A percentile compares a stretch with the other conserved stretches of the same genome.
Evolutionary conservation across 176 grass and related monocot species (phyloP).

Genomic region (Cymbopogon citratus): DNA sequence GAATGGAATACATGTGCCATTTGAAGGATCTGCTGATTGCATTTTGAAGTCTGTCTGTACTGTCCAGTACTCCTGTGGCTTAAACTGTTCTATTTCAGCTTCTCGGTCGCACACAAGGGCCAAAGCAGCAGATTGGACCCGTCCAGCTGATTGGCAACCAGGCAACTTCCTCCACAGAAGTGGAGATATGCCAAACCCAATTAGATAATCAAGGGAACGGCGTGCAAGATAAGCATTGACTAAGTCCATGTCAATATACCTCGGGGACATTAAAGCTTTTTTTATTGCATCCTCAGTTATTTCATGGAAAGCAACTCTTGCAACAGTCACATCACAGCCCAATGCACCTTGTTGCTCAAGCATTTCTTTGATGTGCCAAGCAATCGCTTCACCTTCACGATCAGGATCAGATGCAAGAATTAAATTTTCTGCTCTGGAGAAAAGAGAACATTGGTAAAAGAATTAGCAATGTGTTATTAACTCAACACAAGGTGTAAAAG

Average conservation of each 20-base stretch:
- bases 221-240: constrained; percentile 97
- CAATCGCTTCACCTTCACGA: constrained; percentile 97
- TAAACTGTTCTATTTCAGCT: constrained; percentile 79
- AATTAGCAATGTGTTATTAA: constrained; percentile 12
- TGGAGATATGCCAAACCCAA: constrained; percentile 93
- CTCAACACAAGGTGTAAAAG: constrained; percentile 6
- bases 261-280: constrained; percentile 55
- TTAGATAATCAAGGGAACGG: constrained; percentile 90
- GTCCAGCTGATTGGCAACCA: constrained; percentile 88
- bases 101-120: constrained; percentile 89
- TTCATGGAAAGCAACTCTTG: constrained; percentile 96
- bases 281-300: constrained; percentile 78
- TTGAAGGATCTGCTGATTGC: constrained; percentile 34
- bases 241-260: constrained; percentile 84
- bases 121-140: constrained; percentile 93
- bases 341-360: constrained; percentile 81
- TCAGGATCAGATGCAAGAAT: constrained; percentile 99
- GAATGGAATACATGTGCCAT: constrained; percentile 36
- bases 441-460: constrained; percentile 11
- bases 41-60: constrained; percentile 49
- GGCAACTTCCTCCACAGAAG: constrained; percentile 96
- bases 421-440: constrained; percentile 77
- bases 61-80: constrained; percentile 80
- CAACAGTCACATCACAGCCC: constrained; percentile 49
- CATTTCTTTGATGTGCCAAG: constrained; percentile 98